Evolutionary conservation across 805 yeast genomes (phyloP), one percentile per base, ranked within the genome.

Genomic region (Metschnikowia sp.): DNA sequence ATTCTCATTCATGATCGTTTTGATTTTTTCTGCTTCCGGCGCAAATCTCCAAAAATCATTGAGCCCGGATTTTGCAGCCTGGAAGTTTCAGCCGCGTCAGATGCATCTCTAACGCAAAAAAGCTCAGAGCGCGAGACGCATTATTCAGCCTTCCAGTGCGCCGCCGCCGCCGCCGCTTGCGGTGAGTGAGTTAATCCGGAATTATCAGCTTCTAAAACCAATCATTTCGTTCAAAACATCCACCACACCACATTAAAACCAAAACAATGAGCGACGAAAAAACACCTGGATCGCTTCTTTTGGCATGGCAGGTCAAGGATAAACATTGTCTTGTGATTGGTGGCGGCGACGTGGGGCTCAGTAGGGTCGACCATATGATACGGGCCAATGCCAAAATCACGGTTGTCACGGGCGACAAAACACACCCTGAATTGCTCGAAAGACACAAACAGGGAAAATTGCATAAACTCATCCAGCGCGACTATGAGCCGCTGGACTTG

Each of bases 341-440:
- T 0, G 89, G 85, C 7, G 88, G 88, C 10, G 85, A 81, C 40
- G 96, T 88, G 8, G 96, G 90, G 0, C 70, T 82, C 10, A 78
- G 88, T 13, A 66, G 96, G 44, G 80, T 87, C 3, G 70, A 76
- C 45, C 88, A 85, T 58, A 69, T 88, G 18, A 62, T 86, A 3
- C 77, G 78, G 13, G 91, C 95, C 0, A 78, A 83, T 53, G 92
- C 94, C 9, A 73, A 71, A 43, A 76, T 88, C 36, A 83, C 89
- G 0, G 83, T 88, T 9, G 71, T 88, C 4, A 64, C 84, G 1
- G 83, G 50, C 55, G 57, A 57, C 12, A 49, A 51, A 11, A 48
- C 63, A 12, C 70, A 67, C 47, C 65, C 68, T 2, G 64, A 65
- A 12, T 59, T 71, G 26, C 42, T 50, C 11, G 40, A 57, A 38